Evolutionary conservation across 2,329 filamentous ascomycete genomes (phyloP).

Genomic region (Aureobasidium namibiae): DNA sequence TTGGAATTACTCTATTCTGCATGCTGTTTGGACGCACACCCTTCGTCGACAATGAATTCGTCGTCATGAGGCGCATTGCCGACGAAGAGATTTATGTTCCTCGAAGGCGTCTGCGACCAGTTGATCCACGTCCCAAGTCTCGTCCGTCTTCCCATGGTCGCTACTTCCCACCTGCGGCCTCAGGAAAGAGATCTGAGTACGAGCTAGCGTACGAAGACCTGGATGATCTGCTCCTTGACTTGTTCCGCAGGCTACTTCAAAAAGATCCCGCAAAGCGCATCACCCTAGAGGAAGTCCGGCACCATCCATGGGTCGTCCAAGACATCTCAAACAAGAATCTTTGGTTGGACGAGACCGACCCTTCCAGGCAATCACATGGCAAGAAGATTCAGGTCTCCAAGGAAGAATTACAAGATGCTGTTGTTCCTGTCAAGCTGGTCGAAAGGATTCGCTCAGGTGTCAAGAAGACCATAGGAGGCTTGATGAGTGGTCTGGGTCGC

Average conservation of each 20-base stretch:
- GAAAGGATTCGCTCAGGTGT: constrained; percentile 76
- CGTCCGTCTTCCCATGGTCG: constrained; percentile 39
- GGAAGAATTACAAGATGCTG: constrained; percentile 79
- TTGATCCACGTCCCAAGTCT: constrained; percentile 40
- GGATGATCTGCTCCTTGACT: constrained; percentile 68
- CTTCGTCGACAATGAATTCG: constrained; percentile 86
- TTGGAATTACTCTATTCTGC: constrained; percentile 93
- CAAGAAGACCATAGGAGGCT: constrained; percentile 45
- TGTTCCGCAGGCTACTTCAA: constrained; percentile 69
- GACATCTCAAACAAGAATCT: constrained; percentile 64
- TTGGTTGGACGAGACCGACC: constrained; percentile 95
- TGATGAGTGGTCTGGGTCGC: constrained; percentile 30
- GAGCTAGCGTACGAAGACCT: constrained; percentile 80
- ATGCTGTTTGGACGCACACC: constrained; percentile 90
- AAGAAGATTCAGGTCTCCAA: constrained; percentile 88
- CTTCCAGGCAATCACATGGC: constrained; percentile 65
- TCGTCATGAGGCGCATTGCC: constrained; percentile 85
- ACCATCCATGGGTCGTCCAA: constrained; percentile 81
- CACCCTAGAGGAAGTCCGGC: constrained; percentile 82
- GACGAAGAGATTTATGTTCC: constrained; percentile 91
- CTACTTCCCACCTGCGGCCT: constrained; percentile 37
- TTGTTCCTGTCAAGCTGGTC: constrained; percentile 80
- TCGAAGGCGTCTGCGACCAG: constrained; percentile 67
- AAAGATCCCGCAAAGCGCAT: constrained; percentile 90
- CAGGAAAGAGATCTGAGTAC: constrained; percentile 66